Percentiles rank a stretch among this genome's conserved stretches.
Conservation (phyloP, 441 rosid genomes). For the Eruca vesicaria region DNA sequence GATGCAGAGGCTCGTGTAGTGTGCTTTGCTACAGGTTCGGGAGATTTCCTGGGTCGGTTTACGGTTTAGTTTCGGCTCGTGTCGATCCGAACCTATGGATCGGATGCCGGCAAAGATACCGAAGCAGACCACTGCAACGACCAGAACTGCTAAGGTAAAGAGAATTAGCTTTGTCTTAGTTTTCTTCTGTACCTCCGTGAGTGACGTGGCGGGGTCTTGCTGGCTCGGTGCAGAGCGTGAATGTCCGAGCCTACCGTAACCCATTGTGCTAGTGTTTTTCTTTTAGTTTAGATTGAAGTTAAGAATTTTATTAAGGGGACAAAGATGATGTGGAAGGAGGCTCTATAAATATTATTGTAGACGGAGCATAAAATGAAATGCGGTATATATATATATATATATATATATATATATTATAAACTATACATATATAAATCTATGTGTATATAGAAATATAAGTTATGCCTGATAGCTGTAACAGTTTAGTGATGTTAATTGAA, state of each 20-base stretch:
- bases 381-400: neutral
- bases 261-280: constrained; percentile 34
- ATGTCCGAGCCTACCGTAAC: constrained; percentile 54
- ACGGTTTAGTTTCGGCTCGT: constrained; percentile 27
- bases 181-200: neutral
- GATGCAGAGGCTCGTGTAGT: constrained; percentile 63
- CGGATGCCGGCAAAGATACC: constrained; percentile 39
- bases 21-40: constrained; percentile 60
- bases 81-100: constrained; percentile 17
- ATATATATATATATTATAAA: neutral
- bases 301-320: constrained; percentile 20
- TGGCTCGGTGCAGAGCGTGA: constrained; percentile 39
- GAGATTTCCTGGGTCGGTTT: constrained; percentile 76
- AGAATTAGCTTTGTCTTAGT: constrained; percentile 45
- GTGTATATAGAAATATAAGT: neutral
- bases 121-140: constrained; percentile 55
- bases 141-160: constrained; percentile 47
- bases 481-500: constrained; percentile 9
- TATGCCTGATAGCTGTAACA: constrained; percentile 30
- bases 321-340: constrained; percentile 9
- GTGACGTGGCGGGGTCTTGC: constrained; percentile 21
- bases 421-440: neutral
- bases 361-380: neutral
- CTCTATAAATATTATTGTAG: constrained; percentile 10
- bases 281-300: constrained; percentile 3